phyloP scores from a whole-genome alignment of 2,329 filamentous ascomycete species.

The Aspergillus sp. region DNA sequence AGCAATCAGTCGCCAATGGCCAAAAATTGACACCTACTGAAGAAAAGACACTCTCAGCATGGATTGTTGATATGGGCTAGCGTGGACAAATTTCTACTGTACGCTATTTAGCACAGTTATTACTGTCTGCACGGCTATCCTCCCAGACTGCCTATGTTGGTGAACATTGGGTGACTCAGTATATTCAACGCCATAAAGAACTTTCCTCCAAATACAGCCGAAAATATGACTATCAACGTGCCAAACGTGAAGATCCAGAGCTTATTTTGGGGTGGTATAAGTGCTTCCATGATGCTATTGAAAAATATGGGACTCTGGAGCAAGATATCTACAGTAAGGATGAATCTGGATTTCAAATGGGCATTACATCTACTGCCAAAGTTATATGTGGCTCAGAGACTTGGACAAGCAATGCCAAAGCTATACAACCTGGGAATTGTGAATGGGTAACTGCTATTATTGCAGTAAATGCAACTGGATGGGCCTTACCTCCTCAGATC shows the following conservation, averaged over 20 bases:
- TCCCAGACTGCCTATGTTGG: not conserved
- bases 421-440: conserved; percentile 3
- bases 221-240: not conserved
- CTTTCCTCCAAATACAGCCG: not conserved
- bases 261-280: conserved; percentile 1
- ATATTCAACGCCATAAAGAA: not conserved
- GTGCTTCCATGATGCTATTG: not conserved
- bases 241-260: conserved; percentile 2
- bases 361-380: conserved; percentile 1
- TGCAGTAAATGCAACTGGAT: conserved; percentile 2
- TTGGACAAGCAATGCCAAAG: conserved; percentile 2
- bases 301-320: not conserved
- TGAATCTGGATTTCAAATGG: conserved; percentile 6
- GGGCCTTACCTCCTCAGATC: conserved; percentile 1
- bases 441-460: conserved; percentile 10
- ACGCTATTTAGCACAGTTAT: not conserved
- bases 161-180: not conserved
- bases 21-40: not conserved
- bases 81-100: not conserved
- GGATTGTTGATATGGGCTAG: not conserved
- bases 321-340: conserved; percentile 4
- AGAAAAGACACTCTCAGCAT: not conserved
- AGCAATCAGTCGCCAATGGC: not conserved
- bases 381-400: conserved; percentile 6
- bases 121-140: not conserved